Evolutionary conservation across 176 grass and related monocot species (phyloP).

Genomic region (Avena insularis): DNA sequence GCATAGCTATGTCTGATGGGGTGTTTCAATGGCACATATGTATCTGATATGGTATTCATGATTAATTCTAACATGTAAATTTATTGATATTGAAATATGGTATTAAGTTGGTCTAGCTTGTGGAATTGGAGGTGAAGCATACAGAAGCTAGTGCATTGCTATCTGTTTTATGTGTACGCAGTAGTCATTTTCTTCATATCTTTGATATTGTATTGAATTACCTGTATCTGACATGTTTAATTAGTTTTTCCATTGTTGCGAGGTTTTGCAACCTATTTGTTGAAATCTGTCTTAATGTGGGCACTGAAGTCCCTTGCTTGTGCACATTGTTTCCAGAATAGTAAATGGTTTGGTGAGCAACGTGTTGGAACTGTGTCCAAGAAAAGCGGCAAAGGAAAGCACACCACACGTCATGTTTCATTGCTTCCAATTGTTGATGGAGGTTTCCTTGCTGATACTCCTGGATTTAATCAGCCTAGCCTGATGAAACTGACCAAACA

Average conservation of each 20-base stretch:
- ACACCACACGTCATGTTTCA: constrained; percentile 95
- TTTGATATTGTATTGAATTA: background rate
- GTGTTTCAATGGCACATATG: background rate
- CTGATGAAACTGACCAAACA: constrained; percentile 91
- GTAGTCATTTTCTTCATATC: background rate
- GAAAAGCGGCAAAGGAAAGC: constrained; percentile 94
- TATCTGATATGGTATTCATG: background rate
- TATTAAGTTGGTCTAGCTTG: constrained; percentile 21
- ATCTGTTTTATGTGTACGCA: background rate
- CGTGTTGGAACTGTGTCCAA: constrained; percentile 92
- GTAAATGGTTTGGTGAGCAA: constrained; percentile 98
- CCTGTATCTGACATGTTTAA: constrained; percentile 18
- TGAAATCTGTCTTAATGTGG: constrained; percentile 9
- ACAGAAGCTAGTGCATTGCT: background rate
- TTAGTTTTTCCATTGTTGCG: background rate
- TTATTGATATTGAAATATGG: background rate
- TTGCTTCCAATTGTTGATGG: constrained; percentile 79
- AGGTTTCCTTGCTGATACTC: constrained; percentile 95
- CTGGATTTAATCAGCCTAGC: constrained; percentile 97
- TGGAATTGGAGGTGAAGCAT: background rate
- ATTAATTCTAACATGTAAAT: background rate
- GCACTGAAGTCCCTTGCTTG: constrained; percentile 30
- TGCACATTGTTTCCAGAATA: constrained; percentile 57
- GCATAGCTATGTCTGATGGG: background rate
- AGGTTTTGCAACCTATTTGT: background rate